Percentiles rank a stretch among this genome's conserved stretches.
Conservation (phyloP, 495 filamentous ascomycete species). For the Arthonia radiata region DNA sequence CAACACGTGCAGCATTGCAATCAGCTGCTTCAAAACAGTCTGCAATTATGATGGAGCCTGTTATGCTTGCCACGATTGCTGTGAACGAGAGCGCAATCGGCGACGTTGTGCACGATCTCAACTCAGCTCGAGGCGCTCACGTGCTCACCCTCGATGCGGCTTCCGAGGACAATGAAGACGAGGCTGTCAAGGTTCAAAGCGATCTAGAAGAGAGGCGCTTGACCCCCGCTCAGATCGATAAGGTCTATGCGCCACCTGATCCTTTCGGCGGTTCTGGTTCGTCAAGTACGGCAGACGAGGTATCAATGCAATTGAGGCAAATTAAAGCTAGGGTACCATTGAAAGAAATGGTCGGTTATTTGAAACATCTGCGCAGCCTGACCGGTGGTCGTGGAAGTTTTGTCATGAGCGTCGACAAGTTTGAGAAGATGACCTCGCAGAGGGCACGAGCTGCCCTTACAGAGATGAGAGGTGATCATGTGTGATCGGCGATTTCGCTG, state of each 20-base stretch:
- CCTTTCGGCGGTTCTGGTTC: slow-evolving; percentile 31
- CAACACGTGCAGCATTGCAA: slow-evolving; percentile 38
- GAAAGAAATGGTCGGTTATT: slow-evolving; percentile 92
- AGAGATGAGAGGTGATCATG: slow-evolving; percentile 18
- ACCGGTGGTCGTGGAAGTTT: slow-evolving; percentile 79
- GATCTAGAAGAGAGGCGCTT: slow-evolving; percentile 11
- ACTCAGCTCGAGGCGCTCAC: slow-evolving; percentile 55
- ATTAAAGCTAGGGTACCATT: slow-evolving; percentile 72
- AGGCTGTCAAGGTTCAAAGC: slow-evolving; percentile 11
- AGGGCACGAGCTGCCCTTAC: slow-evolving; percentile 31
- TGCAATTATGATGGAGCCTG: slow-evolving; percentile 63
- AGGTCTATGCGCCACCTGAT: slow-evolving; percentile 65
- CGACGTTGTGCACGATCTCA: slow-evolving; percentile 74
- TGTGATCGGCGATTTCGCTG: no score
- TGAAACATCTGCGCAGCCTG: slow-evolving; percentile 68
- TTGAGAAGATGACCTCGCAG: slow-evolving; percentile 55
- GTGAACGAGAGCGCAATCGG: slow-evolving; percentile 64
- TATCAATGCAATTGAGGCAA: slow-evolving; percentile 18
- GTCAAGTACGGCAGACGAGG: slow-evolving; percentile 3
- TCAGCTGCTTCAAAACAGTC: slow-evolving; percentile 21
- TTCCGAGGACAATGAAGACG: slow-evolving; percentile 26
- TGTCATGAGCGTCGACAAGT: slow-evolving; percentile 74
- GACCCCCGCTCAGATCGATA: slow-evolving; percentile 32
- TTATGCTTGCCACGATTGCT: slow-evolving; percentile 66
- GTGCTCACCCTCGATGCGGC: slow-evolving; percentile 62